Evolutionary conservation across 1,284 basidiomycete species (phyloP).

Genomic region (Apiotrichum akiyoshidainum): DNA sequence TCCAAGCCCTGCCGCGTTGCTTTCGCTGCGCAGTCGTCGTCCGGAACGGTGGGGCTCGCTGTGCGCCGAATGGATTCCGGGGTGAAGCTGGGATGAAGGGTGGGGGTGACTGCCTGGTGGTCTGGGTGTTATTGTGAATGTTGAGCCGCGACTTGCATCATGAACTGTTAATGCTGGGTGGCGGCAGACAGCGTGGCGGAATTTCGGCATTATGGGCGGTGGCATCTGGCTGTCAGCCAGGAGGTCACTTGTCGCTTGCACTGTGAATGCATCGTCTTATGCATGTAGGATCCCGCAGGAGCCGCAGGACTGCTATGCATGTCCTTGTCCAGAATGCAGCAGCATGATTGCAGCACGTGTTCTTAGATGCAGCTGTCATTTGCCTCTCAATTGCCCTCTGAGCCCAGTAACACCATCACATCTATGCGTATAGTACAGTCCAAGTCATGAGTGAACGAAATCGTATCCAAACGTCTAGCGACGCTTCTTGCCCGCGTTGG

Average conservation of each 20-base stretch:
- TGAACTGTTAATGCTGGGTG: neutral
- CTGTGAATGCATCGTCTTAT: neutral
- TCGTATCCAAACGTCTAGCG: neutral
- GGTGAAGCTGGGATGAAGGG: no score
- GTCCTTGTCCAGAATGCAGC: neutral
- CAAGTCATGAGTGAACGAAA: neutral
- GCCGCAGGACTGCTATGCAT: neutral
- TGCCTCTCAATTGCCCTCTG: neutral
- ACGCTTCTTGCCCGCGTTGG: constrained; percentile 63
- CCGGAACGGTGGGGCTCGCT: neutral
- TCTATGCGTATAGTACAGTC: constrained; percentile 6
- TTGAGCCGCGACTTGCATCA: neutral
- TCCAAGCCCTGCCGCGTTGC: neutral
- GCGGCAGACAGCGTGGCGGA: neutral
- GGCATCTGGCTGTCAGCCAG: neutral
- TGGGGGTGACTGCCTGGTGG: no score
- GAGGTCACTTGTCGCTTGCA: neutral
- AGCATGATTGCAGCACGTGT: neutral
- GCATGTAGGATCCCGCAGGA: neutral
- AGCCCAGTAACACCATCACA: neutral
- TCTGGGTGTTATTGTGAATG: neutral
- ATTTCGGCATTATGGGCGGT: neutral
- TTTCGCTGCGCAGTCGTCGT: neutral
- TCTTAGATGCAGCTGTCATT: no score
- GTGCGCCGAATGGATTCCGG: neutral